Evolutionary conservation across 148 eudicot species (phyloP).

Genomic region (Amaranthus palmeri): DNA sequence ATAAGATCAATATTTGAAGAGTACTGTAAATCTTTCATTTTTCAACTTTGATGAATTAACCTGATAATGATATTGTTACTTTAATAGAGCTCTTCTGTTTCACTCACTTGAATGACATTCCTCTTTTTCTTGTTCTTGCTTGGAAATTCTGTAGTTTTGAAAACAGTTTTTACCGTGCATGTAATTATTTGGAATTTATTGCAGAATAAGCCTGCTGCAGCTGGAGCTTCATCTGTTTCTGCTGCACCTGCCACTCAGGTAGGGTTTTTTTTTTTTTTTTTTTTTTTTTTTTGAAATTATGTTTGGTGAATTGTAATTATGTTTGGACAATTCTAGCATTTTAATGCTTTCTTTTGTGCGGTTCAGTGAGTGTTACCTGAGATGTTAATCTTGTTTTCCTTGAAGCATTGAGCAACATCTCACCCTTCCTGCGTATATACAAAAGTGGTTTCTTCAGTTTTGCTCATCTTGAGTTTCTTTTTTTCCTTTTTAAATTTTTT

Average conservation of each 20-base stretch:
- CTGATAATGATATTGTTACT: not conserved
- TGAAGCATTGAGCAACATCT: not conserved
- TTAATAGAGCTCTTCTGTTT: not conserved
- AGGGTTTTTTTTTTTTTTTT: no score
- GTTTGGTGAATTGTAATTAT: not conserved
- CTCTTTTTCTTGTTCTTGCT: not conserved
- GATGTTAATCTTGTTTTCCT: not conserved
- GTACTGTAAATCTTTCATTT: no score
- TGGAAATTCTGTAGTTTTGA: not conserved
- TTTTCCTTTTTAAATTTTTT: not conserved
- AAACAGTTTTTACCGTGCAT: not conserved
- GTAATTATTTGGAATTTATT: slow-evolving; percentile 11
- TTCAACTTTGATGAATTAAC: not conserved
- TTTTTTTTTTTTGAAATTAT: no score
- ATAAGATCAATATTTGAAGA: no score
- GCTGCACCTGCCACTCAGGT: slow-evolving; percentile 49
- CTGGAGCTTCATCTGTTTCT: slow-evolving; percentile 49
- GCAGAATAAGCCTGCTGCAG: slow-evolving; percentile 53
- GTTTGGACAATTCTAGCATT: not conserved
- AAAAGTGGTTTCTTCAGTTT: not conserved
- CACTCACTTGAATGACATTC: not conserved
- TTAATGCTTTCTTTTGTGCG: not conserved
- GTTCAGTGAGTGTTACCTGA: not conserved
- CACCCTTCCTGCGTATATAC: not conserved
- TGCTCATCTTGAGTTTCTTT: not conserved